phyloP scores from a whole-genome alignment of 345 rosid genomes.

The Lepidium didymum region DNA sequence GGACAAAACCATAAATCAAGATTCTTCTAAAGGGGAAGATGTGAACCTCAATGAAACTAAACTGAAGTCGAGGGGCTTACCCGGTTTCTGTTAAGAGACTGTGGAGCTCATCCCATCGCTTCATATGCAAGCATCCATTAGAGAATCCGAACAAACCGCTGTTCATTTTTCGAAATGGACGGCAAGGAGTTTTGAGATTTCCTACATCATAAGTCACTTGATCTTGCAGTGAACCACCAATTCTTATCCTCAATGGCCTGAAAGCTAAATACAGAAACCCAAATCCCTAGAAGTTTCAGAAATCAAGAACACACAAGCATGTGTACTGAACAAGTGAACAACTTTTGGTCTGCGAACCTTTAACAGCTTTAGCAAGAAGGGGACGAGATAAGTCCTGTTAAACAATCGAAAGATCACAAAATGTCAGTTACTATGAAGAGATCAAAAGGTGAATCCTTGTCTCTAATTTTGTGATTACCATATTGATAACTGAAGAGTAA shows the following conservation, averaged over 20 bases:
- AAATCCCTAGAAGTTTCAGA: not conserved
- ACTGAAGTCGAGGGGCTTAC: constrained; percentile 33
- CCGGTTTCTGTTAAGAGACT: constrained; percentile 48
- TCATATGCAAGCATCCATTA: constrained; percentile 84
- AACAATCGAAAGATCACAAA: not conserved
- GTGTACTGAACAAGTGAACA: not conserved
- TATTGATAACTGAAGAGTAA: constrained; percentile 62
- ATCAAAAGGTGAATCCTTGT: not conserved
- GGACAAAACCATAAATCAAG: not conserved
- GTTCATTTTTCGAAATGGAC: constrained; percentile 53
- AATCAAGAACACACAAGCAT: not conserved
- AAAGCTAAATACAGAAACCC: constrained; percentile 45
- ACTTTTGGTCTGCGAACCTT: constrained; percentile 36
- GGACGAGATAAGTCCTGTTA: constrained; percentile 83
- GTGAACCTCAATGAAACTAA: not conserved
- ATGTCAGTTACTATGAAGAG: not conserved
- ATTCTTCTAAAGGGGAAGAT: not conserved
- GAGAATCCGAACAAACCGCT: constrained; percentile 83
- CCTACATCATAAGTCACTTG: constrained; percentile 77
- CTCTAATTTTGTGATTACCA: constrained; percentile 39
- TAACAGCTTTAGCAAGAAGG: constrained; percentile 63
- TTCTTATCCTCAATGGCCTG: constrained; percentile 66
- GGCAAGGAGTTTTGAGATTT: constrained; percentile 52
- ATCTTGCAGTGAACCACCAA: constrained; percentile 98
- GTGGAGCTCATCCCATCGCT: constrained; percentile 88